phyloP scores from a whole-genome alignment of 495 filamentous ascomycete species.

The Talaromyces trachyspermus region DNA sequence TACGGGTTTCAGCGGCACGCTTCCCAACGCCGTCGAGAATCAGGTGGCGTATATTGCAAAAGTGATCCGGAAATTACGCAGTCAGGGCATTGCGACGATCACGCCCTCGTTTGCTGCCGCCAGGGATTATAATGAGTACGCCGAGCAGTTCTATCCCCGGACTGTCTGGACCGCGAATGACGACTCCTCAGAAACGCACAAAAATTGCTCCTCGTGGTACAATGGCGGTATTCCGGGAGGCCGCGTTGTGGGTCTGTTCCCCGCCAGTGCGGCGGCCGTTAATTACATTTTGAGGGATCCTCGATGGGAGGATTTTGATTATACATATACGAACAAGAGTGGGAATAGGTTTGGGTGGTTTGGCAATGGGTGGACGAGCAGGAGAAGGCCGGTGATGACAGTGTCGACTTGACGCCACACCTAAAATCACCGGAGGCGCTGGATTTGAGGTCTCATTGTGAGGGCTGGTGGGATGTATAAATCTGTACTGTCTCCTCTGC shows the following conservation, averaged over 20 bases:
- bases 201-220: conserved; percentile 64
- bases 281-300: conserved; percentile 51
- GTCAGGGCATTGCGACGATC: conserved; percentile 57
- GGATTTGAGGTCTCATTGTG: conserved; percentile 40
- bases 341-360: conserved; percentile 52
- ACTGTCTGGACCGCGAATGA: conserved; percentile 47
- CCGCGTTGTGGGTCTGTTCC: conserved; percentile 57
- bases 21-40: conserved; percentile 48
- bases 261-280: conserved; percentile 52
- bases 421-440: conserved; percentile 35
- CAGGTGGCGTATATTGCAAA: conserved; percentile 55
- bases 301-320: conserved; percentile 69
- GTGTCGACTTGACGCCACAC: conserved; percentile 41
- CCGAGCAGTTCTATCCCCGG: conserved; percentile 52
- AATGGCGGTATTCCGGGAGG: conserved; percentile 53
- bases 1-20: conserved; percentile 42
- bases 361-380: conserved; percentile 49
- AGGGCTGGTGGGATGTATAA: conserved; percentile 46
- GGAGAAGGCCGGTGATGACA: conserved; percentile 24
- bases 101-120: conserved; percentile 44
- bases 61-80: conserved; percentile 53
- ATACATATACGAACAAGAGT: conserved; percentile 37
- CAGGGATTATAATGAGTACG: conserved; percentile 56
- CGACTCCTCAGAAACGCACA: conserved; percentile 19
- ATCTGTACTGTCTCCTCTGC: no score